These are phyloP conservation scores for Trypanosoma rangeli DNA, from an alignment of 208 protist genomes.

Conservation along the genomic window DNA sequence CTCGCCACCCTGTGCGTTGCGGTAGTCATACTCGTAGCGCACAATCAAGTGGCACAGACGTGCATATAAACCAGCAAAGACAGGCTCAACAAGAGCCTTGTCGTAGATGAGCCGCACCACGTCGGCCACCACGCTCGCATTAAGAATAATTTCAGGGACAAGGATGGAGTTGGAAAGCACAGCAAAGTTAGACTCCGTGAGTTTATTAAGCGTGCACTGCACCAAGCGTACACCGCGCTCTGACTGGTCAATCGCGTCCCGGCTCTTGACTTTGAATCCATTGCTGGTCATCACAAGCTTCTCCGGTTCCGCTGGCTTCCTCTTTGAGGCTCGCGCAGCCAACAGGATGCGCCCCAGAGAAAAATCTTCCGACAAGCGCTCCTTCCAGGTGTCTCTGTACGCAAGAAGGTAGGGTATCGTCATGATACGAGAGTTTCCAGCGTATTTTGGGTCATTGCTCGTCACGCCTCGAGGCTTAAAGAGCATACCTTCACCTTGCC, in stretches of 20 bases:
- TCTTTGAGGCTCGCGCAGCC: constrained; percentile 47
- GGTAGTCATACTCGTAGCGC: constrained; percentile 70
- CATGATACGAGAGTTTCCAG: constrained; percentile 77
- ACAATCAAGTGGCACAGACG: constrained; percentile 73
- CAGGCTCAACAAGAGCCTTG: constrained; percentile 88
- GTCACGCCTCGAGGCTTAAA: constrained; percentile 67
- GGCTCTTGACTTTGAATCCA: constrained; percentile 76
- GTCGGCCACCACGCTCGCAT: constrained; percentile 57
- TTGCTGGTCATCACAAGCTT: constrained; percentile 85
- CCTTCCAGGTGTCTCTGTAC: constrained; percentile 84
- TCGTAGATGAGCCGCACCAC: constrained; percentile 83
- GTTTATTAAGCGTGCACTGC: constrained; percentile 85
- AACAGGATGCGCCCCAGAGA: constrained; percentile 70
- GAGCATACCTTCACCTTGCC: constrained; percentile 39
- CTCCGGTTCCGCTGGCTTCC: constrained; percentile 62
- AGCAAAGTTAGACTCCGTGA: constrained; percentile 87
- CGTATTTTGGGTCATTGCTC: constrained; percentile 54
- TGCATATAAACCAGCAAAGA: constrained; percentile 85
- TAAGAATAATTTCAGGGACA: constrained; percentile 67
- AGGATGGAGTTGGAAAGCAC: constrained; percentile 61
- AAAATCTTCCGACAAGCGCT: constrained; percentile 54
- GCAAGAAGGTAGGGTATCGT: constrained; percentile 70
- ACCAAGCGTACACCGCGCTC: constrained; percentile 73
- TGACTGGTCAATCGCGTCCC: constrained; percentile 63
- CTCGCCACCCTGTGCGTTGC: neutral